Evolutionary conservation across 805 yeast genomes (phyloP).

Genomic region (Wickerhamiella shivajii): DNA sequence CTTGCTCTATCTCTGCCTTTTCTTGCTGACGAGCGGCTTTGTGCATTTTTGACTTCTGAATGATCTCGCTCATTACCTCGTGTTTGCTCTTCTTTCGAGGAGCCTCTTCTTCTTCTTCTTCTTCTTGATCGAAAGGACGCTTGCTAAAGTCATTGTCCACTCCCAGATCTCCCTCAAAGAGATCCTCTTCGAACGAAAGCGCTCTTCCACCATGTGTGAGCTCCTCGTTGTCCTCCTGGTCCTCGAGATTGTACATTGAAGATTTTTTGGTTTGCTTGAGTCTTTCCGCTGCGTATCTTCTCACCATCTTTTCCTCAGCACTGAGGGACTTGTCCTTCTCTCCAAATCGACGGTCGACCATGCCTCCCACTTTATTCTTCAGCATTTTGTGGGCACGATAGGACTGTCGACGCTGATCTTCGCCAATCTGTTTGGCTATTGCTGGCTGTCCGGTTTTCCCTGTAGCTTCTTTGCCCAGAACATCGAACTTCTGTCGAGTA

Average conservation of each 20-base stretch:
- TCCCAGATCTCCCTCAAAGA: conserved; percentile 34
- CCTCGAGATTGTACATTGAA: conserved; percentile 61
- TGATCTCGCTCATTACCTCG: conserved; percentile 32
- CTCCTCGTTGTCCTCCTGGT: conserved; percentile 31
- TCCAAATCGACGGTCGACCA: conserved; percentile 83
- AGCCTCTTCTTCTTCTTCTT: conserved; percentile 23
- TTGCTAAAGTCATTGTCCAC: conserved; percentile 27
- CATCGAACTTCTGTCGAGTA: conserved; percentile 44
- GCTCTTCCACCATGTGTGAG: conserved; percentile 73
- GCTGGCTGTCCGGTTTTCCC: conserved; percentile 40
- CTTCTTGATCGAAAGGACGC: conserved; percentile 9
- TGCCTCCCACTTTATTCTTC: conserved; percentile 61
- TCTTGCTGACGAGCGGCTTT: conserved; percentile 29
- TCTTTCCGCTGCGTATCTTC: conserved; percentile 80
- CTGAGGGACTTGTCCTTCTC: conserved; percentile 57
- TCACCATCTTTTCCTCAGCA: conserved; percentile 91
- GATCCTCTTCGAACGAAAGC: conserved; percentile 43
- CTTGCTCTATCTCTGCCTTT: conserved; percentile 25
- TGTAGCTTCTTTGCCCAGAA: conserved; percentile 24
- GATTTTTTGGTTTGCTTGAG: conserved; percentile 38
- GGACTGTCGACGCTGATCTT: conserved; percentile 43
- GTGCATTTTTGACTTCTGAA: conserved; percentile 30
- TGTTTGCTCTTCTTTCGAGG: conserved; percentile 26
- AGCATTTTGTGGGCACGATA: conserved; percentile 49
- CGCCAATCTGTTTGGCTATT: conserved; percentile 51